phyloP scores from a whole-genome alignment of 345 rosid species.

The thale cress (Arabidopsis thaliana) region TAIR10.1 NC_003070.9:17879001-17879500 shows the following conservation, averaged over 20 bases:
- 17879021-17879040: conserved; percentile 74
- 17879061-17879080: conserved; percentile 54
- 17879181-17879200: conserved; percentile 46
- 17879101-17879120: conserved; percentile 64
- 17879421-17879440: background rate
- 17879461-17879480: conserved; percentile 8
- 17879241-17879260: conserved; percentile 15
- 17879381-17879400: background rate
- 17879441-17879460: background rate
- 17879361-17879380: no score
- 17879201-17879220: conserved; percentile 48
- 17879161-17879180: conserved; percentile 47
- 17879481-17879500: background rate
- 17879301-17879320: conserved; percentile 1
- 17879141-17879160: conserved; percentile 42
- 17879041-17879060: conserved; percentile 64
- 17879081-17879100: conserved; percentile 53
- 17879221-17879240: background rate
- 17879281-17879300: background rate
- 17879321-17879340: no score
- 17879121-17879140: conserved; percentile 49
- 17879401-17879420: background rate
- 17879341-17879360: no score
- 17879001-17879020: conserved; percentile 81
- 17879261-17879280: conserved; percentile 17